Base-by-base conservation (phyloP, 345 rosid species). In the Euphorbia lathyris region DNA sequence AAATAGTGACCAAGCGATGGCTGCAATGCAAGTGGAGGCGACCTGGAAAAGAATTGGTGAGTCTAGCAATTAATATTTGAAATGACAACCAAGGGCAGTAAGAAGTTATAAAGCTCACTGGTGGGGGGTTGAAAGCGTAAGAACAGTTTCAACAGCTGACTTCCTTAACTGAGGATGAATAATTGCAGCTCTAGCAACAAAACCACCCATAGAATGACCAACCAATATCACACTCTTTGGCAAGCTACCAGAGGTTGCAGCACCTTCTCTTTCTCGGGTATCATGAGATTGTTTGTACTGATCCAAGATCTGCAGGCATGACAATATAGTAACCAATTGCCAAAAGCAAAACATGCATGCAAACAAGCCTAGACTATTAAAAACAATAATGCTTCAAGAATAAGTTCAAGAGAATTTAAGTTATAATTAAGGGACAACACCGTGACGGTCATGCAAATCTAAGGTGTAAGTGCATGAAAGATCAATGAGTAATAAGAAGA, bases 181-280 rank as follows among this genome's bases (percentile, higher is more conserved):
- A 5, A 86, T 81, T 71, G 96, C 98, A 73, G 99, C 98, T 87
- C 99, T 88, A 72, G 99, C 97, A 80, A 95, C 97, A 83, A 95
- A 92, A 68, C 99, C 99, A 78, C 99, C 99, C 93, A 95, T 90
- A 64, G 99, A 95, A 79, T 95, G 99, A 58, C 97, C 99, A 78
- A 95, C 91, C 85, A 95, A 82, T 74, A 95, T 90, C 71, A 95
- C 98, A 84, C 81, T 89, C 67, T 74, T 81, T 36, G 99, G 99
- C 83, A 87, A 73, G 65, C 66, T 85, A 72, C 85, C 84, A 62
- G 89, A 84, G 26, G 76, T 66, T 42, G 93, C 93, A 51, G 90
- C 89, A 65, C 96, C 90, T 77, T 92, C 97, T 70, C 75, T 88
- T 73, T 83, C 86, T 81, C 88, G 83, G 3, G 84, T 81, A 81